Evolutionary conservation across 2,329 filamentous ascomycete species (phyloP), one percentile per base, ranked within the genome.

Genomic region (Aspergillus sp.): DNA sequence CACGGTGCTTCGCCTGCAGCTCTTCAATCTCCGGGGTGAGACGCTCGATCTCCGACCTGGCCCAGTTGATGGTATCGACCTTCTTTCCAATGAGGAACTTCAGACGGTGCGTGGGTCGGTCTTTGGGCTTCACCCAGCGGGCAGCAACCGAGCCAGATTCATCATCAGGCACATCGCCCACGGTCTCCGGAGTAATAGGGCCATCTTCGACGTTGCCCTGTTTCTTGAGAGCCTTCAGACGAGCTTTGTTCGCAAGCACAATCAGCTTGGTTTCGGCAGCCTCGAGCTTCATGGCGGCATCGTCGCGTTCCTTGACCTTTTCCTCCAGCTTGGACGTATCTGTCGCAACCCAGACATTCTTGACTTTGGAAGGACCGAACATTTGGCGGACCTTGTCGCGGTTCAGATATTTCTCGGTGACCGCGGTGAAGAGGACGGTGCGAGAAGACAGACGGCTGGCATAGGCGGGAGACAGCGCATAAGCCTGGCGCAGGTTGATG

Each of bases 41-140:
- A 45, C 85, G 85, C 58, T 87, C 83, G 48, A 97, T 83, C 70
- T 95, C 88, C 1, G 80, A 78, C 47, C 94, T 88, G 58, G 86
- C 88, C 88, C 89, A 97, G 57, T 93, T 85, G 70, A 99, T 97
- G 0, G 91, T 94, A 73, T 99, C 94, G 14, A 97, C 92, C 71
- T 96, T 94, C 67, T 91, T 87, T 60, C 91, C 89, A 59, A 92
- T 82, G 19, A 94, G 71, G 5, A 81, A 78, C 68, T 88, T 89
- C 50, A 87, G 76, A 31, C 84, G 84, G 67, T 96, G 91, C 1
- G 87, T 86, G 1, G 91, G 91, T 41, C 91, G 83, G 62, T 91
- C 81, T 71, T 89, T 87, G 9, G 78, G 76, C 14, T 85, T 80
- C 36, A 96, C 76, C 86, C 88, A 96, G 58, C 86, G 87, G 13